Evolutionary conservation across 345 rosid species (phyloP).

Genomic region (Noccaea bulbosa): DNA sequence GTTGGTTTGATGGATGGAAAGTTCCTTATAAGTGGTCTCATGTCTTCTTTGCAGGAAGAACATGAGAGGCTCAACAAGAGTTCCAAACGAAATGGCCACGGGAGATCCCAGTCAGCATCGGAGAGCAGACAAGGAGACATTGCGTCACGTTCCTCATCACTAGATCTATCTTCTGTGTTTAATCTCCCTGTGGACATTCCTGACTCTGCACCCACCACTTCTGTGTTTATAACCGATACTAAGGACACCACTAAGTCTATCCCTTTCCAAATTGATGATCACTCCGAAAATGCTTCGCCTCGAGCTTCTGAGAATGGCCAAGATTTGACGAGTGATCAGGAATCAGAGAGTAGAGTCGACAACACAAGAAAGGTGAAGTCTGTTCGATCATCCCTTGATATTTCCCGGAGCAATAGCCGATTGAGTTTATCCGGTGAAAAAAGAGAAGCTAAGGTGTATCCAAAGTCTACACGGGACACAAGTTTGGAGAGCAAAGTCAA

Average conservation of each 20-base stretch:
- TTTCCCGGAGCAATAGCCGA: slow-evolving; percentile 49
- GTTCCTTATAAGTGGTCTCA: slow-evolving; percentile 10
- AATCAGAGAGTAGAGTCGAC: slow-evolving; percentile 45
- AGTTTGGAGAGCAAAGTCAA: slow-evolving; percentile 64
- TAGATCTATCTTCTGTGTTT: slow-evolving; percentile 45
- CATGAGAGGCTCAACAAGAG: slow-evolving; percentile 35
- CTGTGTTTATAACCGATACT: slow-evolving; percentile 5
- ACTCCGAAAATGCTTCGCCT: slow-evolving; percentile 32
- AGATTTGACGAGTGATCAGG: slow-evolving; percentile 38
- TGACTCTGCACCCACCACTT: slow-evolving; percentile 36
- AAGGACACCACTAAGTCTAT: slow-evolving; percentile 23
- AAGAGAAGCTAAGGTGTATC: slow-evolving; percentile 57
- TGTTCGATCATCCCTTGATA: slow-evolving; percentile 70
- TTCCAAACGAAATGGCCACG: slow-evolving; percentile 44
- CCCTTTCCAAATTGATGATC: slow-evolving; percentile 34
- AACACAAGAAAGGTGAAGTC: slow-evolving; percentile 72
- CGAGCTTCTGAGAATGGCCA: slow-evolving; percentile 36
- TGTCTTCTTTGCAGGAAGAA: slow-evolving; percentile 58
- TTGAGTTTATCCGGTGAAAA: slow-evolving; percentile 45
- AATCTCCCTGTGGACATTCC: slow-evolving; percentile 30
- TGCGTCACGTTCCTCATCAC: slow-evolving; percentile 33
- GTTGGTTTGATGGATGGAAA: background rate
- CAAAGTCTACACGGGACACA: slow-evolving; percentile 51
- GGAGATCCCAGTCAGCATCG: slow-evolving; percentile 43
- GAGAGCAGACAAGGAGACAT: slow-evolving; percentile 25